phyloP scores from a whole-genome alignment of 1,139 yeast genomes.

The Neolecta irregularis region DNA sequence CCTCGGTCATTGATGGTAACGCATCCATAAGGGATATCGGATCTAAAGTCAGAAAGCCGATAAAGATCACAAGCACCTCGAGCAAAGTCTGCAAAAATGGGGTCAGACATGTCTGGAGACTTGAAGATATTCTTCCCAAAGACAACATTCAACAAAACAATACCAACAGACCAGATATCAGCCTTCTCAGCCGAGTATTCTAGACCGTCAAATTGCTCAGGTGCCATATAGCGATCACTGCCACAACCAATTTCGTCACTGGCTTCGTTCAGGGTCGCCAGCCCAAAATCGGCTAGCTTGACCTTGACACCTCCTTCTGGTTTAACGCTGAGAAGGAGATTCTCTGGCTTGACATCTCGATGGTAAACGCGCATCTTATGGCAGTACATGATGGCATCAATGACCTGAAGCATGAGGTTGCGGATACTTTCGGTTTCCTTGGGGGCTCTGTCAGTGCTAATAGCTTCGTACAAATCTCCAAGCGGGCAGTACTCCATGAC shows the following conservation, averaged over 20 bases:
- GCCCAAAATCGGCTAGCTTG: slow-evolving; percentile 71
- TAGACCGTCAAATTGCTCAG: slow-evolving; percentile 42
- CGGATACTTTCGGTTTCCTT: slow-evolving; percentile 45
- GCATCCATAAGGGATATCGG: slow-evolving; percentile 86
- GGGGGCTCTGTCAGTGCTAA: slow-evolving; percentile 68
- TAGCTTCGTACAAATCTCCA: slow-evolving; percentile 90
- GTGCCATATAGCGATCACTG: slow-evolving; percentile 93
- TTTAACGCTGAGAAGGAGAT: slow-evolving; percentile 42
- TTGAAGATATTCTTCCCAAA: slow-evolving; percentile 82
- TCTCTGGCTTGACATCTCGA: slow-evolving; percentile 87
- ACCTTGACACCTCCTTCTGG: slow-evolving; percentile 37
- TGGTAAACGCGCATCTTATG: slow-evolving; percentile 56
- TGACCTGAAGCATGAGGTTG: slow-evolving; percentile 59
- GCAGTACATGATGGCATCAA: slow-evolving; percentile 64
- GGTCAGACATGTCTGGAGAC: slow-evolving; percentile 72
- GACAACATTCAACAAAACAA: slow-evolving; percentile 66
- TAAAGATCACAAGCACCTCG: no score
- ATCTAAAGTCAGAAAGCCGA: no score
- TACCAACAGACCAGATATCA: slow-evolving; percentile 89
- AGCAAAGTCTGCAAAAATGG: slow-evolving; percentile 74
- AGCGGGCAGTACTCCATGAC: slow-evolving; percentile 76
- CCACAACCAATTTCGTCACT: slow-evolving; percentile 84
- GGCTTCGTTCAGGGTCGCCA: slow-evolving; percentile 50
- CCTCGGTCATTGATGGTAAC: slow-evolving; percentile 77
- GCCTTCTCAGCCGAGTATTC: slow-evolving; percentile 68